A percentile compares a stretch with the other conserved stretches of the same genome.
Evolutionary conservation across 768 basidiomycete genomes (phyloP).

Genomic region (Podaxis carcinomalis): DNA sequence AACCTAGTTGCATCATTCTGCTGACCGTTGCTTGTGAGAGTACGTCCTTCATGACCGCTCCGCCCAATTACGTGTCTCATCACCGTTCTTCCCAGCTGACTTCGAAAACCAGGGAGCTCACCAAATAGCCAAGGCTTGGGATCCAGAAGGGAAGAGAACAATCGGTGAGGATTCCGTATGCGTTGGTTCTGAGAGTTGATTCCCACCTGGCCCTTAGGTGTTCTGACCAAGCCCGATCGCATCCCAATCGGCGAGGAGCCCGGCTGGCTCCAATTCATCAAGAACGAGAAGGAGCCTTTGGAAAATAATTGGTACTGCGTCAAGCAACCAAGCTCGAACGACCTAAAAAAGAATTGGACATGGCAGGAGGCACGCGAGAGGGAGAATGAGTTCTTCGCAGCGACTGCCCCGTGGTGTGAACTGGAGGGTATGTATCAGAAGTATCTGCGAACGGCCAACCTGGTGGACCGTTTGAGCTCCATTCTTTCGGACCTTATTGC

Average conservation of each 20-base stretch:
- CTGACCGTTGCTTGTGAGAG: constrained; percentile 63
- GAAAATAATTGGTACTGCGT: constrained; percentile 59
- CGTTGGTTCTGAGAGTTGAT: too few relatives aligned
- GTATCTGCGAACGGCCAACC: constrained; percentile 51
- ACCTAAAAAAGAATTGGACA: constrained; percentile 46
- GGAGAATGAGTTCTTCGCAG: constrained; percentile 58
- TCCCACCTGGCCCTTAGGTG: constrained; percentile 35
- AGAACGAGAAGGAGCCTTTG: constrained; percentile 46
- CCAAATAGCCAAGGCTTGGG: constrained; percentile 52
- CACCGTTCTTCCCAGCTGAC: constrained; percentile 48
- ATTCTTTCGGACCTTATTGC: constrained; percentile 62
- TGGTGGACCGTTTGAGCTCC: constrained; percentile 53
- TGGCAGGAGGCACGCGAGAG: constrained; percentile 59
- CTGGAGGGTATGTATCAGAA: constrained; percentile 47
- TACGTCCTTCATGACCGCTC: constrained; percentile 21
- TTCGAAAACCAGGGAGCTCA: constrained; percentile 79
- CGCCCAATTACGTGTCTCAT: not conserved
- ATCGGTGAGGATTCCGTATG: constrained; percentile 44
- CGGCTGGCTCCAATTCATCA: constrained; percentile 53
- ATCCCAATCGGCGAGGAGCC: constrained; percentile 52
- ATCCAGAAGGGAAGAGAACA: constrained; percentile 61
- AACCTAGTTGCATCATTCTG: constrained; percentile 59
- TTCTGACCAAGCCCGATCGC: constrained; percentile 77
- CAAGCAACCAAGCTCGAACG: constrained; percentile 48
- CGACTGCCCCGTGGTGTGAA: constrained; percentile 48